A percentile compares a stretch with the other conserved stretches of the same genome.
Evolutionary conservation across 768 basidiomycete genomes (phyloP).

Genomic region (Lentinula detonsa): DNA sequence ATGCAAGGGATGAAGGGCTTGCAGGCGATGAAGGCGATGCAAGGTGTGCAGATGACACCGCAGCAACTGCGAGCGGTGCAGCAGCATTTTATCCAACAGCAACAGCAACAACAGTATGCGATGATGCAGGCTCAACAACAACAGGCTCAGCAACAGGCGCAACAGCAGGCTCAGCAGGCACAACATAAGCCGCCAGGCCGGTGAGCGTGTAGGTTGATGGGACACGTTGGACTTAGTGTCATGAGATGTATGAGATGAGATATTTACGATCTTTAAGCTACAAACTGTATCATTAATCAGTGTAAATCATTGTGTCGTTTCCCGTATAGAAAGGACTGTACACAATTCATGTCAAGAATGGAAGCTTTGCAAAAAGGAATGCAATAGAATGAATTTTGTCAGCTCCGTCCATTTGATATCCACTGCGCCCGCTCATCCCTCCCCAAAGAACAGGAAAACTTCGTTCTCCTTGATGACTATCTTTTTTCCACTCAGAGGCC

Average conservation of each 20-base stretch:
- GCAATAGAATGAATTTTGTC: too few species aligned
- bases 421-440: background rate
- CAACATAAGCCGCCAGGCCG: background rate
- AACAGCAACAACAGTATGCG: background rate
- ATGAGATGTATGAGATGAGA: too few species aligned
- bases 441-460: background rate
- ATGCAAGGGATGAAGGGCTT: too few species aligned
- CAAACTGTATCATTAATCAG: too few species aligned
- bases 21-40: background rate
- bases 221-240: too few species aligned
- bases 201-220: too few species aligned
- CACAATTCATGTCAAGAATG: too few species aligned
- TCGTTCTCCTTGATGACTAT: constrained; percentile 4
- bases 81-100: background rate
- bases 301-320: too few species aligned
- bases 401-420: background rate
- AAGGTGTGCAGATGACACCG: background rate
- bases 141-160: background rate
- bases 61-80: background rate
- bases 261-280: too few species aligned
- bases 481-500: background rate
- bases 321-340: too few species aligned
- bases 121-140: background rate
- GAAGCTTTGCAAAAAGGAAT: too few species aligned
- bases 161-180: background rate